Base-by-base conservation (phyloP, 78 protist species). In the Corallochytrium limacisporum region DNA sequence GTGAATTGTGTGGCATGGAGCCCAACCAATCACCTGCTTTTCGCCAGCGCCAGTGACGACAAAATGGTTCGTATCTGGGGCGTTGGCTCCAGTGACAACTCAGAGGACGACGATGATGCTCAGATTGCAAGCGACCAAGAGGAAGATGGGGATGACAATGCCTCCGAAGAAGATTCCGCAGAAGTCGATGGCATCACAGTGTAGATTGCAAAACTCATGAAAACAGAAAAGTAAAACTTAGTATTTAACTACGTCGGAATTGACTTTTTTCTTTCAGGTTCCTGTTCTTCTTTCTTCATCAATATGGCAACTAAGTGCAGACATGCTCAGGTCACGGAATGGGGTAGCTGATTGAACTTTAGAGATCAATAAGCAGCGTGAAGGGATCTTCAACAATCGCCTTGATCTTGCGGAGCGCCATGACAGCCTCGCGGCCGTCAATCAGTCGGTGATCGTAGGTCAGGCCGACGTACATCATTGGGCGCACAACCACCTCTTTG, bases 401-500 rank as follows among this genome's bases (percentile, higher is more conserved):
- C 78, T 87, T 85, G 75, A 88, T 72, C 61, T 69, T 73, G 46
- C 62, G 49, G 54, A 91, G 75, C 80, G 83, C 83, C n/a, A 85
- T 79, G 12, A 88, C 91, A 15, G 93, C 92, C 69, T 89, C 94
- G 9, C 94, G 60, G 43, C 97, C 99, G 65, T 95, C 97, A 55
- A 95, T 81, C 43, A 91, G 77, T 40, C 98, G 87, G 78, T 94
- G 98, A 77, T 94, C 97, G 81, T 94, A 94, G 35, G 98, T 90
- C 26, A 94, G 84, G 4, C 95, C 97, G 20, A 89, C 50, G 60
- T 86, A 87, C 95, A 89, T 88, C 75, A 91, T 88, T 56, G 95
- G 95, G 18, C 97, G 84, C n/a, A 42, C 10, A 55, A 37, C 26
- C 4, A 70, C 66, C 74, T 81, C 67, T 24, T 82, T 88, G 63